Percentiles rank a stretch among this genome's conserved stretches.
These are phyloP conservation scores for Phaffomyces opuntiae DNA, from an alignment of 805 yeast genomes.

Conservation along the genomic window DNA sequence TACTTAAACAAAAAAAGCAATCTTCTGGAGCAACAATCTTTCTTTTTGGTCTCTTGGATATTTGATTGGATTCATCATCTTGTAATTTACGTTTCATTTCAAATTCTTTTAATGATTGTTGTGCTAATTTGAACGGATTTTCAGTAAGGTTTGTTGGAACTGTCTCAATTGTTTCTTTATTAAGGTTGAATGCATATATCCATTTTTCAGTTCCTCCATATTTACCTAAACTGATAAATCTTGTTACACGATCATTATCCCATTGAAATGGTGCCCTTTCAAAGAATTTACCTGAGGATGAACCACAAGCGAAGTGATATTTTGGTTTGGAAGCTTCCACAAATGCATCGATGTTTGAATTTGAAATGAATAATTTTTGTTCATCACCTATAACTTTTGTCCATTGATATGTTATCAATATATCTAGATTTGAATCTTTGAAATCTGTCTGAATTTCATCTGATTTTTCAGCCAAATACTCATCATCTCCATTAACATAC, in stretches of 20 bases:
- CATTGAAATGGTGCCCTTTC: conserved; percentile 57
- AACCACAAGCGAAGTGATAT: conserved; percentile 60
- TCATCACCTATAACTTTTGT: conserved; percentile 43
- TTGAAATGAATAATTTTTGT: conserved; percentile 39
- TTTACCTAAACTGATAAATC: conserved; percentile 60
- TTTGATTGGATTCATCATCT: conserved; percentile 1
- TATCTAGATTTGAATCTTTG: conserved; percentile 34
- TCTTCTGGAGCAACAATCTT: conserved; percentile 45
- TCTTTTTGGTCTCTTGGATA: conserved; percentile 18
- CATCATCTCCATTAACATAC: conserved; percentile 30
- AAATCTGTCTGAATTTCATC: conserved; percentile 21
- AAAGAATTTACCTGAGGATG: conserved; percentile 38
- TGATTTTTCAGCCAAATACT: conserved; percentile 14
- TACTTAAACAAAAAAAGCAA: conserved; percentile 82
- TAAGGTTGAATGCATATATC: conserved; percentile 66
- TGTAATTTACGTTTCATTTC: conserved; percentile 10
- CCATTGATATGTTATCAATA: conserved; percentile 57
- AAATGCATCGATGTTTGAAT: conserved; percentile 38
- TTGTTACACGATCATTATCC: conserved; percentile 40
- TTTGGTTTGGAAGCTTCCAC: conserved; percentile 45
- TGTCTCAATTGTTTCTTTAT: conserved; percentile 20
- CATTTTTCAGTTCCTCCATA: conserved; percentile 54
- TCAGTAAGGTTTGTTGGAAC: conserved; percentile 21
- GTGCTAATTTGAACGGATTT: conserved; percentile 26
- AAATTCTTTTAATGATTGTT: not conserved